Evolutionary conservation across 2,329 filamentous ascomycete genomes (phyloP).

Genomic region (Penicillium paneum): DNA sequence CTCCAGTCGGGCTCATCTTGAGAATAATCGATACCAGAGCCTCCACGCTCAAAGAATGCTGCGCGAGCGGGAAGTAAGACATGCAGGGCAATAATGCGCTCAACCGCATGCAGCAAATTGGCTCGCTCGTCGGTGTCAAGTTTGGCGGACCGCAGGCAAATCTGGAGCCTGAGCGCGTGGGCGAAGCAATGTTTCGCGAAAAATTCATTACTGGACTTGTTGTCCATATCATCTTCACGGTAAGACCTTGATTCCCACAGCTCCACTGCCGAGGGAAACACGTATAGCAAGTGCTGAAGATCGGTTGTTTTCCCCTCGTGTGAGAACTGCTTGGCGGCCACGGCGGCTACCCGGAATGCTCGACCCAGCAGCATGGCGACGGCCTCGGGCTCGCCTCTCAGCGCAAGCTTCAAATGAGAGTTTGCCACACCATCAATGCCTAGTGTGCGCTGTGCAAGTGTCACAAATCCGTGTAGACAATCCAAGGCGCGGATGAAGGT

Average conservation of each 20-base stretch:
- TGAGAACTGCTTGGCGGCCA: constrained; percentile 30
- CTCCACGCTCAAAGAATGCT: constrained; percentile 36
- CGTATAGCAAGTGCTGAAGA: constrained; percentile 35
- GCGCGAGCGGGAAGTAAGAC: constrained; percentile 42
- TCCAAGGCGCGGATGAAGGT: constrained; percentile 35
- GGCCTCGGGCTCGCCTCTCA: constrained; percentile 36
- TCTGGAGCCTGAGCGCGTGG: constrained; percentile 34
- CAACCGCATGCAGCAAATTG: constrained; percentile 34
- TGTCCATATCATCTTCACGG: constrained; percentile 32
- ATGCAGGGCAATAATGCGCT: constrained; percentile 41
- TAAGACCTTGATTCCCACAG: constrained; percentile 40
- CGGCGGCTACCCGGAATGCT: constrained; percentile 33
- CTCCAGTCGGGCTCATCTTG: constrained; percentile 35
- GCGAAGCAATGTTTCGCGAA: constrained; percentile 37
- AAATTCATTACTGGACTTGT: constrained; percentile 35
- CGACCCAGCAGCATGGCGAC: constrained; percentile 37
- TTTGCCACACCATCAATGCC: constrained; percentile 32
- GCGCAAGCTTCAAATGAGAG: constrained; percentile 40
- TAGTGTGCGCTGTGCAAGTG: constrained; percentile 25
- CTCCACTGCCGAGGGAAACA: constrained; percentile 34
- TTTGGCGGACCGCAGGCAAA: constrained; percentile 26
- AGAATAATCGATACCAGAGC: constrained; percentile 35
- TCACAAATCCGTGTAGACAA: constrained; percentile 34
- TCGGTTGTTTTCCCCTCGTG: constrained; percentile 31
- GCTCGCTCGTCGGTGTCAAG: constrained; percentile 33